Evolutionary conservation across 495 filamentous ascomycete species (phyloP).

Genomic region (Baudoinia panamericana): DNA sequence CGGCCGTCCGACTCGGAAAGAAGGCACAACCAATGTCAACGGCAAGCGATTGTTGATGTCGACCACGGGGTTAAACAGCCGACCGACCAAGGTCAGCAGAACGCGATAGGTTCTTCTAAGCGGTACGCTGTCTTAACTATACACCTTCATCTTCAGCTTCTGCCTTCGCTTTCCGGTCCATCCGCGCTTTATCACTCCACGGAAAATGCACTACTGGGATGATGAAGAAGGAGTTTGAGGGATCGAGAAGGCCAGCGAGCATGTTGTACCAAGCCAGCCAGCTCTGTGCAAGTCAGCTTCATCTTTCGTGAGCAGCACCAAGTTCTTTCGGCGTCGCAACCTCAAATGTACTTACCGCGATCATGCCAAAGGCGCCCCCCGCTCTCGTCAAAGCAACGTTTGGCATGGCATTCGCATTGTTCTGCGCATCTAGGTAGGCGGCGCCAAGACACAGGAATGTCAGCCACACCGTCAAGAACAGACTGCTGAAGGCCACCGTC

Average conservation of each 20-base stretch:
- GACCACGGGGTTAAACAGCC: no score
- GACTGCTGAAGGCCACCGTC: conserved; percentile 9
- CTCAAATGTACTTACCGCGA: no score
- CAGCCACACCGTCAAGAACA: conserved; percentile 11
- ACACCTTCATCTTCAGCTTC: no score
- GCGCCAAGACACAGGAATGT: conserved; percentile 12
- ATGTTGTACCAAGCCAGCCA: conserved; percentile 18
- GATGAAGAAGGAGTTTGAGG: conserved; percentile 12
- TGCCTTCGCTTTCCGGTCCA: neutral
- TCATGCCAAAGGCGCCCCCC: conserved; percentile 15
- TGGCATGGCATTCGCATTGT: neutral
- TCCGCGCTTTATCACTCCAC: conserved; percentile 13
- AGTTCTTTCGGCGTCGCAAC: no score
- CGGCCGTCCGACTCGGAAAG: no score
- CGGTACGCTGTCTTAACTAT: no score
- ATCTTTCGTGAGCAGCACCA: no score
- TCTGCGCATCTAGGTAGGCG: conserved; percentile 10
- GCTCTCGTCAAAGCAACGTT: conserved; percentile 6
- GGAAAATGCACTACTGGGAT: conserved; percentile 18
- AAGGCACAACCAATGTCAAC: no score
- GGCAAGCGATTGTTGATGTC: no score
- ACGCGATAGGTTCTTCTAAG: no score
- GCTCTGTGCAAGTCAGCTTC: no score
- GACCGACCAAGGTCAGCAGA: no score
- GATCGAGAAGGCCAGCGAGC: conserved; percentile 11